A percentile compares a stretch with the other conserved stretches of the same genome.
These are phyloP conservation scores for Phytophthora cajani DNA, from an alignment of 352 stramenopile species.

Conservation along the genomic window DNA sequence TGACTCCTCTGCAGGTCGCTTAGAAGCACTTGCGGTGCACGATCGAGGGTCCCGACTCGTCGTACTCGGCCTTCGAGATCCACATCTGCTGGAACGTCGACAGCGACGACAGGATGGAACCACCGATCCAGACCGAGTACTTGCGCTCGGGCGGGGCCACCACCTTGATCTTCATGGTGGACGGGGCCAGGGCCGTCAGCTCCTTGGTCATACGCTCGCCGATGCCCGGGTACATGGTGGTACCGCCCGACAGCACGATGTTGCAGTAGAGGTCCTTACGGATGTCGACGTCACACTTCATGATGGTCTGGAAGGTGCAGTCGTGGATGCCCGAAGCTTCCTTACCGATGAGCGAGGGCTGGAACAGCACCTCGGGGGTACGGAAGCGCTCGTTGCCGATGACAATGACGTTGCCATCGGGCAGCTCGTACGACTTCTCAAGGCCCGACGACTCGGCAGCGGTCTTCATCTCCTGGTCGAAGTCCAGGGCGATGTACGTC, in stretches of 20 bases:
- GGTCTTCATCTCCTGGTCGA: constrained; percentile 94
- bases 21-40: constrained; percentile 97
- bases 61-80: constrained; percentile 98
- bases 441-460: constrained; percentile 70
- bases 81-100: constrained; percentile 99
- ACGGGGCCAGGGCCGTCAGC: constrained; percentile 85
- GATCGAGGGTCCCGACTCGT: constrained; percentile 96
- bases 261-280: constrained; percentile 96
- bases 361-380: constrained; percentile 96
- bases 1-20: constrained; percentile 30
- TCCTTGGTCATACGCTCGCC: constrained; percentile 95
- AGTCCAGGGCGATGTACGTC: constrained; percentile 95
- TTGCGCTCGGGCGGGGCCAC: constrained; percentile 93
- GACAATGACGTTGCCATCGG: constrained; percentile 98
- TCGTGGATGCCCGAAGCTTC: constrained; percentile 88
- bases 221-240: constrained; percentile 97
- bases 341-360: constrained; percentile 93
- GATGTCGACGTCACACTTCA: constrained; percentile 94
- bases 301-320: constrained; percentile 79
- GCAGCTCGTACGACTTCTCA: constrained; percentile 97
- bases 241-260: constrained; percentile 97
- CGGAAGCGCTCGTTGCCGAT: constrained; percentile 97
- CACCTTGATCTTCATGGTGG: constrained; percentile 97
- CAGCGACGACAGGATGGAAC: constrained; percentile 96
- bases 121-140: constrained; percentile 98